Evolutionary conservation across 129 eudicot genomes (phyloP), one percentile per base, ranked within the genome.

Genomic region (Flaveria trinervia): DNA sequence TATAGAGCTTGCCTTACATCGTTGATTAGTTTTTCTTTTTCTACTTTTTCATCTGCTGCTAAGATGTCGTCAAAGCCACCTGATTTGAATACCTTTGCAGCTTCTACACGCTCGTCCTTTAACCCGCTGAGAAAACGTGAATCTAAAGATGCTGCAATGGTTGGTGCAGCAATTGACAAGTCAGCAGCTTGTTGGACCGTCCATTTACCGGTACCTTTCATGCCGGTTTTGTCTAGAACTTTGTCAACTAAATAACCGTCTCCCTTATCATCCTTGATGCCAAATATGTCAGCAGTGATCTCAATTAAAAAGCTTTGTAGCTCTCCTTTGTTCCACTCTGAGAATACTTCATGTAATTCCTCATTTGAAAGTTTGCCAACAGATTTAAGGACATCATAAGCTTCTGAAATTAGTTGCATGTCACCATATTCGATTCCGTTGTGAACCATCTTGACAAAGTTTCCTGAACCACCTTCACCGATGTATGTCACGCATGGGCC

Each of bases 131-230:
- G 73, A 72, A 87, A 87, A 56, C 91, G 83, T 11, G 91, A 87
- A 67, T 87, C 91, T 28, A 87, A 66, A 71, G 91, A 87, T 25
- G 84, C 83, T 44, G 85, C 91, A 57, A 87, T 87, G 1, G 91
- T 87, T 64, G 91, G 91, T 39, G 91, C 88, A 1, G 91, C 91
- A 44, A 87, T 60, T 22, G 91, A 87, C 25, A 87, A 62, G 30
- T 87, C 88, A 46, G 88, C 91, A 18, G 91, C 88, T 81, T 87
- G 88, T 62, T 87, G 91, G 52, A 87, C 86, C 1, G 91, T 87
- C 91, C 91, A 87, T 55, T 87, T 87, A 11, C 91, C 88, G 0
- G 91, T 87, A 49, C 91, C 91, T 68, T 87, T 87, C 88, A 84
- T 87, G 62, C 91, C 91, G 26, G 91, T 87, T 81, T 87, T 87